Conservation (phyloP, 257 asterid species). For the Capsicum pubescens region DNA sequence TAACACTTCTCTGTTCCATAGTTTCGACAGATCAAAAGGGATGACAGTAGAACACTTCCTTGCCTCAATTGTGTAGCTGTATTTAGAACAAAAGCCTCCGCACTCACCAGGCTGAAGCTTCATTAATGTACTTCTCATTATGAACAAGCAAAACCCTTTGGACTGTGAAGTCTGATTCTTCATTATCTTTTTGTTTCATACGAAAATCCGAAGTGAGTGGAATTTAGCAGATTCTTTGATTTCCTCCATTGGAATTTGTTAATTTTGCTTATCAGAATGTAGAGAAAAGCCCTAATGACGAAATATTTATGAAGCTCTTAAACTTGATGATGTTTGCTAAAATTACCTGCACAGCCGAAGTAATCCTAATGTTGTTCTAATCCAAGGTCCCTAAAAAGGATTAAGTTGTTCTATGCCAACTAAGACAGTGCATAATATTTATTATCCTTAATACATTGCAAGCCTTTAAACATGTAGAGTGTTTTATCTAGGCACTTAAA, state of each 20-base stretch:
- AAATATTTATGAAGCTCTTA: neutral
- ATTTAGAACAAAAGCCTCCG: neutral
- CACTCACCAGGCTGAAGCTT: neutral
- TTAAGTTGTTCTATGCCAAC: too few relatives aligned
- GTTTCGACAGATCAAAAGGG: neutral
- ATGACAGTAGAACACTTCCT: neutral
- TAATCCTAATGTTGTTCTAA: too few relatives aligned
- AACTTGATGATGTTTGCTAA: neutral
- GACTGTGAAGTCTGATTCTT: neutral
- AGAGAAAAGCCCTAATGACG: neutral
- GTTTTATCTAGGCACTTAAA: too few relatives aligned
- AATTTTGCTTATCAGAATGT: neutral
- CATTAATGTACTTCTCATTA: neutral
- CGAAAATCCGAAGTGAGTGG: neutral
- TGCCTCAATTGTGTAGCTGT: neutral
- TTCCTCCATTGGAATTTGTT: neutral
- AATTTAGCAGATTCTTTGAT: neutral
- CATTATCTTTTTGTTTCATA: neutral
- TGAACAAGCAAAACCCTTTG: neutral
- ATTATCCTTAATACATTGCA: too few relatives aligned
- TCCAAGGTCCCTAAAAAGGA: too few relatives aligned
- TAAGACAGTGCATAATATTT: too few relatives aligned
- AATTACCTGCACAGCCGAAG: neutral
- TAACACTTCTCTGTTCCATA: neutral
- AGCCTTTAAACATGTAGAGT: too few relatives aligned